A percentile compares a stretch with the other conserved stretches of the same genome.
Evolutionary conservation across 2,329 filamentous ascomycete genomes (phyloP).

Genomic region (Sclerotinia borealis): DNA sequence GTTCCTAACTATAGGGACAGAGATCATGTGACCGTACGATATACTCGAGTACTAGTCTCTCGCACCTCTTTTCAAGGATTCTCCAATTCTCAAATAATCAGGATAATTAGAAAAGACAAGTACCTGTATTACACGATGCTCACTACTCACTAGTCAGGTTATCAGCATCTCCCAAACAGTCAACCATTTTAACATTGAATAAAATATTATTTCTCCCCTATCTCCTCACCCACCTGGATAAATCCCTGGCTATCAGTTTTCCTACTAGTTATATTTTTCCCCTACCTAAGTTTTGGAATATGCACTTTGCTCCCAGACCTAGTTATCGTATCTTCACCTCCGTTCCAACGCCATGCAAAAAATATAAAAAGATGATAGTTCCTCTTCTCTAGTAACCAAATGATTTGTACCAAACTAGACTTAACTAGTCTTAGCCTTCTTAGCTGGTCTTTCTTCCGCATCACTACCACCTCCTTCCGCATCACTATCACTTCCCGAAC

Average conservation of each 20-base stretch:
- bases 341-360: constrained; percentile 1
- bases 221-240: too few relatives aligned
- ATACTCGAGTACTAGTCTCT: too few relatives aligned
- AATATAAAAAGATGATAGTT: not conserved
- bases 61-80: too few relatives aligned
- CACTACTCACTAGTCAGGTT: too few relatives aligned
- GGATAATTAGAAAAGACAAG: too few relatives aligned
- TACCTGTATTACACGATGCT: too few relatives aligned
- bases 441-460: constrained; percentile 45
- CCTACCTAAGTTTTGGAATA: not conserved
- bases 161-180: not conserved
- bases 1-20: too few relatives aligned
- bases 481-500: constrained; percentile 64
- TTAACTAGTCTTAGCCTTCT: constrained; percentile 37
- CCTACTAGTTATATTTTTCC: not conserved
- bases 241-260: not conserved
- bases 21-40: too few relatives aligned
- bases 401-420: not conserved
- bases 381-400: not conserved
- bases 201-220: not conserved
- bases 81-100: too few relatives aligned
- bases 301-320: not conserved
- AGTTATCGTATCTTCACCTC: not conserved
- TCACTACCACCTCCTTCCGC: constrained; percentile 45
- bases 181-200: not conserved